These are phyloP conservation scores for Lentinula boryana DNA, from an alignment of 768 basidiomycete species.

Conservation along the genomic window DNA sequence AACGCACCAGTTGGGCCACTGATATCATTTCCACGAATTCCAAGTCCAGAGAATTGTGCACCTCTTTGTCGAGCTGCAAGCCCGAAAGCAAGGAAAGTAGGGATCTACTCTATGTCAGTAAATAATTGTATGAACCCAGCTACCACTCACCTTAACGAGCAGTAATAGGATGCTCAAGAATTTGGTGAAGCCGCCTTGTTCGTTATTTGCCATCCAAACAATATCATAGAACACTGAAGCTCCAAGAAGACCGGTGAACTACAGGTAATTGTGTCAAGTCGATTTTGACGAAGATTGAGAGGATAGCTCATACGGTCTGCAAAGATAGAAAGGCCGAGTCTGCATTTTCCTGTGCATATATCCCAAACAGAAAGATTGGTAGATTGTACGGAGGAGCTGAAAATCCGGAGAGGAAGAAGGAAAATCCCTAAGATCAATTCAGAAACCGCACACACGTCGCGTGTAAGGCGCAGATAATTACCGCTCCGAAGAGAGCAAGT, in stretches of 20 bases:
- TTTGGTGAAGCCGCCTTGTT: slow-evolving; percentile 50
- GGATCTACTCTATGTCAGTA: slow-evolving; percentile 34
- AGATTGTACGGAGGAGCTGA: slow-evolving; percentile 68
- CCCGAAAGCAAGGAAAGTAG: slow-evolving; percentile 49
- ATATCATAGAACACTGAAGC: slow-evolving; percentile 64
- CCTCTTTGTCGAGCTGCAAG: slow-evolving; percentile 54
- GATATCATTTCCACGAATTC: slow-evolving; percentile 38
- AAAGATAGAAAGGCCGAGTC: slow-evolving; percentile 56
- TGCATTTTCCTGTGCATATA: slow-evolving; percentile 62
- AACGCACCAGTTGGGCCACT: slow-evolving; percentile 51
- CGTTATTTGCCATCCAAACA: slow-evolving; percentile 57
- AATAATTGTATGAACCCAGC: no score
- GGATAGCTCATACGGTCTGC: slow-evolving; percentile 41
- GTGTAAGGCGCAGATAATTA: slow-evolving; percentile 22
- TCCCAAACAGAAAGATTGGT: slow-evolving; percentile 77
- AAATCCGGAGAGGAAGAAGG: slow-evolving; percentile 48
- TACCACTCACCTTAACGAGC: slow-evolving; percentile 45
- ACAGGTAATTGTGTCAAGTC: not conserved
- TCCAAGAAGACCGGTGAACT: slow-evolving; percentile 65
- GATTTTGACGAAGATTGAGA: not conserved
- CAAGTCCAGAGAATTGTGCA: slow-evolving; percentile 44
- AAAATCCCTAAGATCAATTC: slow-evolving; percentile 34
- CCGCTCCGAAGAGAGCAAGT: slow-evolving; percentile 58
- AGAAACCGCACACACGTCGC: not conserved
- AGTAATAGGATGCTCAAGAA: slow-evolving; percentile 50